Percentiles rank a stretch among this genome's conserved stretches.
Conservation (phyloP, 257 asterid species). For the Henckelia pumila region DNA sequence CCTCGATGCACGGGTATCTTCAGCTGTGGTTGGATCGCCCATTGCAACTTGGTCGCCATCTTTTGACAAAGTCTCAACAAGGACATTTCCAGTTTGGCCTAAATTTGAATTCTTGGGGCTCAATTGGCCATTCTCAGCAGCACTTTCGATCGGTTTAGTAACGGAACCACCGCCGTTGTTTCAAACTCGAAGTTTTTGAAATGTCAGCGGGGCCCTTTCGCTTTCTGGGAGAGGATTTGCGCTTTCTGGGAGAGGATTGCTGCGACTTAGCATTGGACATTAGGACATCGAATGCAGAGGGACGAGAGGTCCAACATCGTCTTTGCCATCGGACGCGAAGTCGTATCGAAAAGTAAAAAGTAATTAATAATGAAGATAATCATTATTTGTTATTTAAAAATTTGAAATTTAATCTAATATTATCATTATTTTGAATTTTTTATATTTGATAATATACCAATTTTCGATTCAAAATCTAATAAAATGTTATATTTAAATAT, state of each 20-base stretch:
- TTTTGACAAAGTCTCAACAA: slow-evolving; percentile 22
- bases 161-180: no score
- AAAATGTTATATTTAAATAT: no score
- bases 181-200: slow-evolving; percentile 31
- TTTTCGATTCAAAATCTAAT: no score
- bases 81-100: slow-evolving; percentile 22
- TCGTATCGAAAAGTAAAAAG: no score
- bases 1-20: slow-evolving; percentile 1
- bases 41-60: slow-evolving; percentile 8
- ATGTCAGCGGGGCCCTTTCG: slow-evolving; percentile 32
- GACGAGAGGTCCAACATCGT: slow-evolving; percentile 62
- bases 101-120: slow-evolving; percentile 20
- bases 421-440: no score
- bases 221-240: no score
- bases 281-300: slow-evolving; percentile 69
- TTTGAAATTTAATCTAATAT: no score
- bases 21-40: slow-evolving; percentile 6
- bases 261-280: slow-evolving; percentile 77
- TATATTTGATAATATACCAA: no score
- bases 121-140: slow-evolving; percentile 12
- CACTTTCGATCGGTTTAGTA: slow-evolving; percentile 21
- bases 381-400: no score
- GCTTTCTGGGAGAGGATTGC: slow-evolving; percentile 59
- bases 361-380: no score
- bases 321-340: no score